These are phyloP conservation scores for Polygonum aviculare DNA, from an alignment of 148 eudicot genomes.

Conservation along the genomic window DNA sequence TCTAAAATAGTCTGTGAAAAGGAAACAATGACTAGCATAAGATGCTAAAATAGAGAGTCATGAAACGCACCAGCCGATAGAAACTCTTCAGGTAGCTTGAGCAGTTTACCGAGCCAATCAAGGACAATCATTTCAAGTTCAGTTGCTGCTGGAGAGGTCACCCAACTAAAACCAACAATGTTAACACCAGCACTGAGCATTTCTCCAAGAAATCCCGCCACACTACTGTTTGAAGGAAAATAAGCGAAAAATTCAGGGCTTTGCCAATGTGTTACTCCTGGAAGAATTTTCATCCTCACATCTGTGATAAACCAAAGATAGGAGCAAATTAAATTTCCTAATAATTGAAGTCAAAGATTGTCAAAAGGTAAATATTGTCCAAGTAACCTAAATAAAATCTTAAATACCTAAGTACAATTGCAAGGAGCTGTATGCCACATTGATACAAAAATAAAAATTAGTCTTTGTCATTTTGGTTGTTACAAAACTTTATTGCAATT, in stretches of 20 bases:
- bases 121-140: slow-evolving; percentile 91
- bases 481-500: neutral
- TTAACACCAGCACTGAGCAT: slow-evolving; percentile 91
- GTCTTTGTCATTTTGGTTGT: neutral
- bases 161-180: slow-evolving; percentile 97
- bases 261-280: slow-evolving; percentile 98
- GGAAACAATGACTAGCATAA: neutral
- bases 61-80: slow-evolving; percentile 59
- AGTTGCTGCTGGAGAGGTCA: slow-evolving; percentile 95
- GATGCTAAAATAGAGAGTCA: neutral
- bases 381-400: neutral
- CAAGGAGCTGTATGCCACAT: neutral
- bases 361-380: neutral
- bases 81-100: slow-evolving; percentile 66
- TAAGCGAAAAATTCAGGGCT: slow-evolving; percentile 87
- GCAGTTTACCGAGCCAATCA: slow-evolving; percentile 90
- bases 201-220: slow-evolving; percentile 91
- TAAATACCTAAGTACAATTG: neutral
- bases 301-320: slow-evolving; percentile 29
- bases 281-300: slow-evolving; percentile 62
- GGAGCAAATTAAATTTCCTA: neutral
- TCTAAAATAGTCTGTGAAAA: neutral
- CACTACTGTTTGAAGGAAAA: slow-evolving; percentile 80
- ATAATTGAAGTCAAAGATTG: neutral
- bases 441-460: neutral